Evolutionary conservation across 257 asterid genomes (phyloP).

Genomic region (Verbena officinalis): DNA sequence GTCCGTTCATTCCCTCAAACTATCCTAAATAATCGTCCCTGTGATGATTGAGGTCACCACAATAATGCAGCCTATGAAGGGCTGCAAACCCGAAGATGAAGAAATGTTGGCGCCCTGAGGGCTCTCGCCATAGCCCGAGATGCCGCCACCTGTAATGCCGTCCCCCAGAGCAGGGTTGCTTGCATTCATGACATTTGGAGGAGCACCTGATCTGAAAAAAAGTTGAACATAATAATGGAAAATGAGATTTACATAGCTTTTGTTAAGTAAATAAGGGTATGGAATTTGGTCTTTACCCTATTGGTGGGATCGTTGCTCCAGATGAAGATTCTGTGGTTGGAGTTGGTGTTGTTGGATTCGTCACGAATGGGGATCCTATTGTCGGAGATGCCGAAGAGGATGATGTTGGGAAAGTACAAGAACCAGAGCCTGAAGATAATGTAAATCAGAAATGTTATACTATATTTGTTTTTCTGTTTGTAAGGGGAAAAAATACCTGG

Average conservation of each 20-base stretch:
- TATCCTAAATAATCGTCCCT: slow-evolving; percentile 33
- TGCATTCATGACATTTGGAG: slow-evolving; percentile 50
- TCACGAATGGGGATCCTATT: slow-evolving; percentile 34
- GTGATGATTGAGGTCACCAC: slow-evolving; percentile 40
- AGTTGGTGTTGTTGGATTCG: slow-evolving; percentile 44
- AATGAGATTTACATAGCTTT: neutral
- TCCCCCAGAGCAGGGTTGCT: slow-evolving; percentile 59
- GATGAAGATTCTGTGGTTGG: slow-evolving; percentile 57
- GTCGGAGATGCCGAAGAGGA: slow-evolving; percentile 45
- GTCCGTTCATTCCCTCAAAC: slow-evolving; percentile 22
- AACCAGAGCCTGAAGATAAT: slow-evolving; percentile 64
- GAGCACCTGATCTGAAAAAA: slow-evolving; percentile 49
- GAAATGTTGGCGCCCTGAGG: slow-evolving; percentile 43
- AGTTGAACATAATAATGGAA: slow-evolving; percentile 9
- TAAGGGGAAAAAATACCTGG: too few species aligned
- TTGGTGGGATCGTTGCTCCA: slow-evolving; percentile 49
- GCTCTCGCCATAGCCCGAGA: slow-evolving; percentile 50
- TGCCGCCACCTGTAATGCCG: slow-evolving; percentile 39
- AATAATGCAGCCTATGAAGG: slow-evolving; percentile 45
- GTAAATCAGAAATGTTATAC: slow-evolving; percentile 15
- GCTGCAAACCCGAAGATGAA: slow-evolving; percentile 45
- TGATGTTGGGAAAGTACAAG: slow-evolving; percentile 62
- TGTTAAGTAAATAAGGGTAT: neutral
- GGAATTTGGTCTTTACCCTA: slow-evolving; percentile 40
- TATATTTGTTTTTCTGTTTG: neutral